A percentile compares a stretch with the other conserved stretches of the same genome.
These are phyloP conservation scores for Agapanthus africanus DNA, from an alignment of 106 monocot genomes.

Conservation along the genomic window DNA sequence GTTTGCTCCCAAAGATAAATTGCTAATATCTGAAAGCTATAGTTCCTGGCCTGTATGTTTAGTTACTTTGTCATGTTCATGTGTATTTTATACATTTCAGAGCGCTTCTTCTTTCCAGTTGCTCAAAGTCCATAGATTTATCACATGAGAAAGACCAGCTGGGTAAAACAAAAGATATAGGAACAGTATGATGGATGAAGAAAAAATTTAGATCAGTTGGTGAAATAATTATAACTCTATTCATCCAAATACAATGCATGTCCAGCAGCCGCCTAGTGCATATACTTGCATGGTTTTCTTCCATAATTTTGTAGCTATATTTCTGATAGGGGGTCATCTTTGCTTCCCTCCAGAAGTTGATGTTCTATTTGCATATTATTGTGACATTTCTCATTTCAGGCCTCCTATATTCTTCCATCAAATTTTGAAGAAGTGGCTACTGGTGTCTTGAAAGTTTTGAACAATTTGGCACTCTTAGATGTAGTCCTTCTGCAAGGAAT, in stretches of 20 bases:
- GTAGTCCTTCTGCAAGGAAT: conserved; percentile 69
- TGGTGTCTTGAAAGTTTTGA: conserved; percentile 87
- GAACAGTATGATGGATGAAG: not conserved
- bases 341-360: not conserved
- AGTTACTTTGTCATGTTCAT: not conserved
- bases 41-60: not conserved
- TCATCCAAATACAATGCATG: too few relatives aligned
- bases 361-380: not conserved
- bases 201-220: not conserved
- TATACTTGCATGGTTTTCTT: not conserved
- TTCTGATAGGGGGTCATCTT: not conserved
- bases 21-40: too few relatives aligned
- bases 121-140: not conserved
- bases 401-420: conserved; percentile 63
- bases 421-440: conserved; percentile 98
- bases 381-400: conserved; percentile 33
- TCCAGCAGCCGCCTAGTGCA: not conserved
- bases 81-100: not conserved
- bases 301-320: not conserved
- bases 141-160: not conserved
- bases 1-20: not conserved
- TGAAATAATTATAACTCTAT: not conserved
- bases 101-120: not conserved
- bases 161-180: not conserved
- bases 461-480: conserved; percentile 82